A percentile compares a stretch with the other conserved stretches of the same genome.
Evolutionary conservation across 1,139 yeast species (phyloP).

Genomic region (Kurtzmaniella quercitrusa): DNA sequence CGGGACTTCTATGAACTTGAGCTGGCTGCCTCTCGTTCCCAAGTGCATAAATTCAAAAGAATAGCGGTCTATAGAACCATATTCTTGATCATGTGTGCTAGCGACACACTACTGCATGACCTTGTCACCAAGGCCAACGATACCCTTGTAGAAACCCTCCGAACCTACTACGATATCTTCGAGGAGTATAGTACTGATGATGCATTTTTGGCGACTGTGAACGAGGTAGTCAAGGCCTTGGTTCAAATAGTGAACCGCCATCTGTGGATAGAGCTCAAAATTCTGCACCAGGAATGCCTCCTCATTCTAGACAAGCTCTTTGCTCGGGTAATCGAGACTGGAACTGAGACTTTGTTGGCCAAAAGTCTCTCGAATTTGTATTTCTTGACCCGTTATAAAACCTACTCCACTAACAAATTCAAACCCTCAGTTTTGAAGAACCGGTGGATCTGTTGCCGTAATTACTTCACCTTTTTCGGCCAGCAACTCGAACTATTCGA

Average conservation of each 20-base stretch:
- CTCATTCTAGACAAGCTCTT: background rate
- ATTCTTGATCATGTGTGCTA: conserved; percentile 24
- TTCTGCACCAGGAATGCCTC: background rate
- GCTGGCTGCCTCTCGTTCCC: background rate
- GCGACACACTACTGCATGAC: conserved; percentile 4
- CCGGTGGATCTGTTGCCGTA: background rate
- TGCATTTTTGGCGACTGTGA: background rate
- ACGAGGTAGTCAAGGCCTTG: conserved; percentile 4
- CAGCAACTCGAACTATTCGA: background rate
- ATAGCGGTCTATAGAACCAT: conserved; percentile 21
- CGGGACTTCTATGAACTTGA: conserved; percentile 6
- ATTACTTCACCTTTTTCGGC: background rate
- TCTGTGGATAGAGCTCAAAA: background rate
- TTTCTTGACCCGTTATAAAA: background rate
- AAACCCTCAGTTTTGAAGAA: background rate
- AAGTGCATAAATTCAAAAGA: background rate
- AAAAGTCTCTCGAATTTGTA: background rate
- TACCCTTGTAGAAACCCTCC: background rate
- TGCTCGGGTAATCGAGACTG: background rate
- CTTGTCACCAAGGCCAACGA: background rate
- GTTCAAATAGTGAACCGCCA: background rate
- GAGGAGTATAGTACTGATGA: background rate
- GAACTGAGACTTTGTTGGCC: background rate
- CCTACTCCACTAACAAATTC: background rate
- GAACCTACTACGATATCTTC: background rate